These are phyloP conservation scores for Neofusicoccum parvum DNA, from an alignment of 2,329 filamentous ascomycete genomes.

Conservation along the genomic window DNA sequence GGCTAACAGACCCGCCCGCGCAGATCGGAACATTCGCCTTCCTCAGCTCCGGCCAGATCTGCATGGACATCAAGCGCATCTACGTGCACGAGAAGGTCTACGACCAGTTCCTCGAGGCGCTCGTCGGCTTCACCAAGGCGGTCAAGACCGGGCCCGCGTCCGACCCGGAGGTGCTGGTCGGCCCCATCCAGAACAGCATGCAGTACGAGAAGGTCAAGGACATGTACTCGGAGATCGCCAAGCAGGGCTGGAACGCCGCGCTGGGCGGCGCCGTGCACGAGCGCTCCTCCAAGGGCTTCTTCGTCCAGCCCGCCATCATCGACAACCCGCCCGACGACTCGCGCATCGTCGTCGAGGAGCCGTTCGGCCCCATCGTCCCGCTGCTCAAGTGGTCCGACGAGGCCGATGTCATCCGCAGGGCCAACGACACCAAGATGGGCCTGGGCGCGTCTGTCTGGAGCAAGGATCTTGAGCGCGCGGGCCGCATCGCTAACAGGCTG, in stretches of 20 bases:
- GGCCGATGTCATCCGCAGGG: constrained; percentile 48
- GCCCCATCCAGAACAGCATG: constrained; percentile 66
- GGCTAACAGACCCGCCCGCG: neutral
- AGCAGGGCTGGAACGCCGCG: constrained; percentile 56
- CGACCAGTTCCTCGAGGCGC: constrained; percentile 54
- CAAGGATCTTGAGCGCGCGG: constrained; percentile 48
- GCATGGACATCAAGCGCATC: constrained; percentile 53
- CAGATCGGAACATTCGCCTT: constrained; percentile 54
- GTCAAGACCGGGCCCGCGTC: constrained; percentile 41
- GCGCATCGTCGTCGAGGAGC: constrained; percentile 60
- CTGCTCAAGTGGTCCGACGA: constrained; percentile 64
- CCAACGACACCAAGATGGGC: constrained; percentile 54
- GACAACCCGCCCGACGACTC: constrained; percentile 59
- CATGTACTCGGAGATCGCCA: constrained; percentile 58
- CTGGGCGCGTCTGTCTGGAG: constrained; percentile 59
- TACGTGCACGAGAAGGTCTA: constrained; percentile 65
- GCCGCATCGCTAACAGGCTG: constrained; percentile 48
- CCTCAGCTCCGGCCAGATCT: constrained; percentile 58
- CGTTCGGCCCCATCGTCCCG: constrained; percentile 65
- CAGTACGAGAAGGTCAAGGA: constrained; percentile 63
- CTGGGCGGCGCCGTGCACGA: constrained; percentile 48
- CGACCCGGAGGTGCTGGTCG: constrained; percentile 52
- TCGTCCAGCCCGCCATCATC: constrained; percentile 62
- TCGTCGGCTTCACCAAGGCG: constrained; percentile 49
- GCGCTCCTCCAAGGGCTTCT: constrained; percentile 50